phyloP scores from a whole-genome alignment of 306 rosid genomes.

The Trifolium subterraneum region DNA sequence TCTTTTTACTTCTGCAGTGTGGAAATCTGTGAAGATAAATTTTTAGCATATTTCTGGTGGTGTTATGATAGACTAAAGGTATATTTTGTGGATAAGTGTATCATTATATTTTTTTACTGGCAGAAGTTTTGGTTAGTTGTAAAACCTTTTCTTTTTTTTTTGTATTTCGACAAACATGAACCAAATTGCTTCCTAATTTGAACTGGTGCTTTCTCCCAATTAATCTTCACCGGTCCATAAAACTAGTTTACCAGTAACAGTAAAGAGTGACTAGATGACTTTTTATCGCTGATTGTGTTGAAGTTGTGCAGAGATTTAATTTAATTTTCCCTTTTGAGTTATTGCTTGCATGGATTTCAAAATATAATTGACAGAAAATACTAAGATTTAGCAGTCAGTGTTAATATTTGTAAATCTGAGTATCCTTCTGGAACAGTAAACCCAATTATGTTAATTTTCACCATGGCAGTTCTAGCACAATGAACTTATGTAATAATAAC shows the following conservation, averaged over 20 bases:
- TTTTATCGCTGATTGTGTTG: constrained; percentile 17
- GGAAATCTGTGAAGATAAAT: constrained; percentile 78
- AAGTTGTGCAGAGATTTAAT: constrained; percentile 26
- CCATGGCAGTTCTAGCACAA: constrained; percentile 26
- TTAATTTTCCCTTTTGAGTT: constrained; percentile 32
- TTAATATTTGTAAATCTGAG: constrained; percentile 28
- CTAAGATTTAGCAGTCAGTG: not conserved
- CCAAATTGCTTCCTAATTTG: not conserved
- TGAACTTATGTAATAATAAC: constrained; percentile 30
- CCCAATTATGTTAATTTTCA: constrained; percentile 6
- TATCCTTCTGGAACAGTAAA: constrained; percentile 21
- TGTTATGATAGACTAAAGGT: constrained; percentile 84
- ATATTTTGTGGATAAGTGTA: constrained; percentile 32
- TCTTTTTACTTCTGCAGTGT: constrained; percentile 60
- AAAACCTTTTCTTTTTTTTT: constrained; percentile 29
- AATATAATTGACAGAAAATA: constrained; percentile 27
- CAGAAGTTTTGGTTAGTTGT: not conserved
- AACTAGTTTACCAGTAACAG: constrained; percentile 20
- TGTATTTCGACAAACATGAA: constrained; percentile 23
- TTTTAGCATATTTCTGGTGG: constrained; percentile 96
- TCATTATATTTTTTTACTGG: constrained; percentile 21
- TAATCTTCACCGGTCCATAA: constrained; percentile 15
- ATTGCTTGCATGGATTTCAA: constrained; percentile 28
- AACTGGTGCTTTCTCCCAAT: constrained; percentile 17
- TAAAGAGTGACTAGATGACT: constrained; percentile 31